These are phyloP conservation scores for Lyophyllum semitale DNA, from an alignment of 768 basidiomycete genomes.

Conservation along the genomic window DNA sequence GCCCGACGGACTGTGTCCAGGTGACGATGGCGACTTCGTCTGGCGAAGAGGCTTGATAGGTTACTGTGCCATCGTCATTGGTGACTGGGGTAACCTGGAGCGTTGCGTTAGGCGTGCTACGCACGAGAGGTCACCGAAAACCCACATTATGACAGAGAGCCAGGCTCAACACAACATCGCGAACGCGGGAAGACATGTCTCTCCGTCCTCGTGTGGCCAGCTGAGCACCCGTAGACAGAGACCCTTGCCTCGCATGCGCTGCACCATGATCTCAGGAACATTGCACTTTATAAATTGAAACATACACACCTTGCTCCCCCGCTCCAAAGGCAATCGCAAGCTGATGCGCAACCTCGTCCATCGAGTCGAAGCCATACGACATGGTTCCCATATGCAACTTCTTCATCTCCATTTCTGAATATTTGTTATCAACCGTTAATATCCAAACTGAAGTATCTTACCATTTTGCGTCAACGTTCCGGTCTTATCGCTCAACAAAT, in stretches of 20 bases:
- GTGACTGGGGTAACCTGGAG: conserved; percentile 89
- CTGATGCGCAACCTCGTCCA: conserved; percentile 97
- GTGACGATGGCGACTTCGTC: conserved; percentile 99
- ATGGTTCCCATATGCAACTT: conserved; percentile 99
- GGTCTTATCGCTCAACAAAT: conserved; percentile 96
- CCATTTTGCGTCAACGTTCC: conserved; percentile 98
- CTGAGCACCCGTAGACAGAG: conserved; percentile 73
- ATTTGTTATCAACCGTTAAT: background rate
- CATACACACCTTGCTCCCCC: conserved; percentile 50
- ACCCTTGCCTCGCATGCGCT: conserved; percentile 52
- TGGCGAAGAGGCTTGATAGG: conserved; percentile 98
- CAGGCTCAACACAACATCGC: conserved; percentile 89
- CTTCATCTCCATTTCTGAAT: conserved; percentile 97
- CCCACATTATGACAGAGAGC: conserved; percentile 95
- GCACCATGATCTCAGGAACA: background rate
- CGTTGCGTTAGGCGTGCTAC: background rate
- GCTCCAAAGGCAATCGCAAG: conserved; percentile 82
- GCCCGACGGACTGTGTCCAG: conserved; percentile 94
- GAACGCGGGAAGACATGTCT: conserved; percentile 93
- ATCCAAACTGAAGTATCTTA: conserved; percentile 31
- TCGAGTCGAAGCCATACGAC: conserved; percentile 93
- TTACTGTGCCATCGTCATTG: conserved; percentile 92
- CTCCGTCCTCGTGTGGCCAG: conserved; percentile 85
- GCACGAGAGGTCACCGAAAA: conserved; percentile 11
- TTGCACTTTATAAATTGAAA: background rate